Conservation (phyloP, 2,329 filamentous ascomycete species). For the Xylaria sp. region DNA sequence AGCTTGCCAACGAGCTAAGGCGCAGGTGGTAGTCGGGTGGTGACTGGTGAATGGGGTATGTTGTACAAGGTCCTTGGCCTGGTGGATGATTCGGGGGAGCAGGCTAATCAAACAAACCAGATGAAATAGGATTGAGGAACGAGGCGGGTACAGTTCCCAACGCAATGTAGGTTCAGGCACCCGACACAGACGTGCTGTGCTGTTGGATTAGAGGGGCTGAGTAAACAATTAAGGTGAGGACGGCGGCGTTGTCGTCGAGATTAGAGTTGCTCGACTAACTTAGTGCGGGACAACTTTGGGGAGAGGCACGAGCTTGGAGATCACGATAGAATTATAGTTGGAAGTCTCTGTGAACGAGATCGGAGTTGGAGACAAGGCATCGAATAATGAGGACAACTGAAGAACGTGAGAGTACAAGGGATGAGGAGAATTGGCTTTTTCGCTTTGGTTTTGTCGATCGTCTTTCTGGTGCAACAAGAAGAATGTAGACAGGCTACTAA, state of each 20-base stretch:
- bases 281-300: conserved; percentile 13
- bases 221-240: neutral
- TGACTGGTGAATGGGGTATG: conserved; percentile 13
- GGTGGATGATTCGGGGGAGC: neutral
- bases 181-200: neutral
- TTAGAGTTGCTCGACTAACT: neutral
- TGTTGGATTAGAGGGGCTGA: conserved; percentile 15
- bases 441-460: conserved; percentile 11
- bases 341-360: neutral
- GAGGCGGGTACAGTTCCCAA: neutral
- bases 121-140: neutral
- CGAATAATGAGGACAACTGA: neutral
- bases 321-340: neutral
- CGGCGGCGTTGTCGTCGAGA: conserved; percentile 11
- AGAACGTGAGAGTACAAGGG: neutral
- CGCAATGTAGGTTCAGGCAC: neutral
- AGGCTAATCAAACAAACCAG: neutral
- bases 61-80: conserved; percentile 20
- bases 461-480: neutral
- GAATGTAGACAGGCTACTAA: conserved; percentile 2
- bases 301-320: conserved; percentile 9
- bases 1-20: conserved; percentile 5
- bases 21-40: neutral
- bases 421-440: conserved; percentile 15
- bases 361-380: neutral